Evolutionary conservation across 2,329 filamentous ascomycete species (phyloP).

Genomic region (Sporothrix curviconia): DNA sequence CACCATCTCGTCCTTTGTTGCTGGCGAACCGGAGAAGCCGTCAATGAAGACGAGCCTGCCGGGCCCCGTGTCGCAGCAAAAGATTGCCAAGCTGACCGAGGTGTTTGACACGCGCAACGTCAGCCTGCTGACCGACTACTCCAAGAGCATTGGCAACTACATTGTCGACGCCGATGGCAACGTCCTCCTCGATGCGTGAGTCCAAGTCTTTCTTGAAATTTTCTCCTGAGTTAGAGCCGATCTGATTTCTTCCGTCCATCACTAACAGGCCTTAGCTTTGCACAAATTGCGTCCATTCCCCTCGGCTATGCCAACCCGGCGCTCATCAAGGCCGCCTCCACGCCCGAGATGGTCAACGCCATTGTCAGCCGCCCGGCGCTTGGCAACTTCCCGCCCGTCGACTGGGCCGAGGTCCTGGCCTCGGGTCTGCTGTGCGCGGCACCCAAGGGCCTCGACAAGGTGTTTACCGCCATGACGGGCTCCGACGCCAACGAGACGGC

Average conservation of each 20-base stretch:
- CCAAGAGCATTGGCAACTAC: slow-evolving; percentile 73
- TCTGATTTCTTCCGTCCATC: too few relatives aligned
- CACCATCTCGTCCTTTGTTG: slow-evolving; percentile 22
- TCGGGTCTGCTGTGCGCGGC: slow-evolving; percentile 75
- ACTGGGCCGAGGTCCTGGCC: slow-evolving; percentile 75
- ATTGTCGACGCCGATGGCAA: slow-evolving; percentile 68
- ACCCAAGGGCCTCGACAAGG: slow-evolving; percentile 76
- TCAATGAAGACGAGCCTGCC: slow-evolving; percentile 59
- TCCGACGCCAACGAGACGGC: slow-evolving; percentile 92
- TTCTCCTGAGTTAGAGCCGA: too few relatives aligned
- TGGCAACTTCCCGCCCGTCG: slow-evolving; percentile 84
- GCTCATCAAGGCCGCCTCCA: slow-evolving; percentile 62
- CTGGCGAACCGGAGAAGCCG: slow-evolving; percentile 44
- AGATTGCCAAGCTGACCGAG: slow-evolving; percentile 59
- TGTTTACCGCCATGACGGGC: slow-evolving; percentile 83
- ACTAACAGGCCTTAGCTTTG: too few relatives aligned
- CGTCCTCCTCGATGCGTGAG: slow-evolving; percentile 66
- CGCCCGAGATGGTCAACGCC: slow-evolving; percentile 70
- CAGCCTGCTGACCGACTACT: slow-evolving; percentile 76
- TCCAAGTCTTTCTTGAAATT: too few relatives aligned
- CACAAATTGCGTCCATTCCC: slow-evolving; percentile 88
- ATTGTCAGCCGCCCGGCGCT: slow-evolving; percentile 85
- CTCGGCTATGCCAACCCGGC: slow-evolving; percentile 87
- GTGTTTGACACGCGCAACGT: slow-evolving; percentile 82
- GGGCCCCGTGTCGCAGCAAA: slow-evolving; percentile 67